Conservation (phyloP, 2,329 filamentous ascomycete genomes). For the Gyromitra esculenta region DNA sequence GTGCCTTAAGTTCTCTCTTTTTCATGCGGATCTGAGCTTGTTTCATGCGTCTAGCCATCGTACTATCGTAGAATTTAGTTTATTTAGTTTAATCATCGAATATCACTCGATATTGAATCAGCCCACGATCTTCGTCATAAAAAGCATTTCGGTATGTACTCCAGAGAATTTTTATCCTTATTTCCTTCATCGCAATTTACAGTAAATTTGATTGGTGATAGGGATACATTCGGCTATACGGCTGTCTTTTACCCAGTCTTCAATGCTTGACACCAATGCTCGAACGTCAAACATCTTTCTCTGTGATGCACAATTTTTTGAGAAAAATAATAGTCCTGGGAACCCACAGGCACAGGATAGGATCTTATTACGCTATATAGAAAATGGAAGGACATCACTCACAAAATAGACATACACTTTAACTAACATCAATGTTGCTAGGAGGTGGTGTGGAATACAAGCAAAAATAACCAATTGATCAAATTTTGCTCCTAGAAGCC, state of each 20-base stretch:
- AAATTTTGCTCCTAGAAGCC: conserved; percentile 12
- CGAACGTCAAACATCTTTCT: too few species aligned
- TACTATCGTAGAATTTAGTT: background rate
- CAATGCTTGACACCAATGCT: too few species aligned
- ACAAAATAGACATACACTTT: background rate
- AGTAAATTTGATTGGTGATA: too few species aligned
- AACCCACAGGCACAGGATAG: too few species aligned
- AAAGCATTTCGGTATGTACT: background rate
- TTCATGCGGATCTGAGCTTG: background rate
- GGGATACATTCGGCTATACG: too few species aligned
- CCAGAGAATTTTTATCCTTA: too few species aligned
- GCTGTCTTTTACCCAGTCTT: too few species aligned
- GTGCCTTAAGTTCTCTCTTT: background rate
- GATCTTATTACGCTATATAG: background rate
- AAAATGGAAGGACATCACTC: background rate
- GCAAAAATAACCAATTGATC: conserved; percentile 27
- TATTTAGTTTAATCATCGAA: background rate
- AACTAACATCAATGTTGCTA: background rate
- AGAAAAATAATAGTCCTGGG: too few species aligned
- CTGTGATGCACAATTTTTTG: too few species aligned
- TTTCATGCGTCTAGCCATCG: background rate
- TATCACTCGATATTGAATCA: background rate
- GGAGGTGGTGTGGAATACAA: background rate
- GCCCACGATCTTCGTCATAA: background rate
- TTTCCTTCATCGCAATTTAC: too few species aligned